A percentile compares a stretch with the other conserved stretches of the same genome.
Conservation (phyloP, 2,329 filamentous ascomycete species). For the Sordariomycetes sp. region DNA sequence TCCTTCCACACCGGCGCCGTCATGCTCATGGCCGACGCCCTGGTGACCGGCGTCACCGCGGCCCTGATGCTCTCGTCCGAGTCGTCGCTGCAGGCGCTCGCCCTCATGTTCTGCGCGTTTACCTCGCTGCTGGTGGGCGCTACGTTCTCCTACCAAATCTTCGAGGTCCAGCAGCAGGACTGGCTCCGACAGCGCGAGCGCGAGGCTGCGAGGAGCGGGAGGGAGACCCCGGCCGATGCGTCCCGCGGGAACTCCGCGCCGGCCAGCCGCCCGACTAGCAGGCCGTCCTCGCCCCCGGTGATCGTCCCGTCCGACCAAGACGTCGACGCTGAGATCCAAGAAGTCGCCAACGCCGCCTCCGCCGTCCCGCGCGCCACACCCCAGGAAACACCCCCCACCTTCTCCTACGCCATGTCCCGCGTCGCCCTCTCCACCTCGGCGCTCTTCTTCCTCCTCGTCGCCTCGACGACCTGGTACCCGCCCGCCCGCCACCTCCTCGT, state of each 20-base stretch:
- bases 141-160: slow-evolving; percentile 48
- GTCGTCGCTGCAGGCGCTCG: slow-evolving; percentile 41
- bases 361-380: slow-evolving; percentile 21
- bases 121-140: slow-evolving; percentile 47
- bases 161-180: slow-evolving; percentile 45
- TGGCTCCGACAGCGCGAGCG: slow-evolving; percentile 37
- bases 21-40: slow-evolving; percentile 53
- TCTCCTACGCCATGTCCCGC: slow-evolving; percentile 46
- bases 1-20: slow-evolving; percentile 52
- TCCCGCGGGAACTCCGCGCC: slow-evolving; percentile 15
- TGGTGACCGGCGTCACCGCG: slow-evolving; percentile 18
- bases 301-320: slow-evolving; percentile 56
- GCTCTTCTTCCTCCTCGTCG: slow-evolving; percentile 47
- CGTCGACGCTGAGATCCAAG: slow-evolving; percentile 48
- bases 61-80: slow-evolving; percentile 7
- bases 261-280: slow-evolving; percentile 14
- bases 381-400: slow-evolving; percentile 20
- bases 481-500: slow-evolving; percentile 43
- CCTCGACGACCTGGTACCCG: slow-evolving; percentile 50
- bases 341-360: slow-evolving; percentile 18
- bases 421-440: slow-evolving; percentile 45
- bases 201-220: slow-evolving; percentile 5
- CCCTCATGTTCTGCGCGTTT: slow-evolving; percentile 39
- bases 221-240: slow-evolving; percentile 16
- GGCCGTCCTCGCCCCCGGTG: slow-evolving; percentile 28